phyloP scores from a whole-genome alignment of 495 filamentous ascomycete genomes.

The Tuber aestivum region DNA sequence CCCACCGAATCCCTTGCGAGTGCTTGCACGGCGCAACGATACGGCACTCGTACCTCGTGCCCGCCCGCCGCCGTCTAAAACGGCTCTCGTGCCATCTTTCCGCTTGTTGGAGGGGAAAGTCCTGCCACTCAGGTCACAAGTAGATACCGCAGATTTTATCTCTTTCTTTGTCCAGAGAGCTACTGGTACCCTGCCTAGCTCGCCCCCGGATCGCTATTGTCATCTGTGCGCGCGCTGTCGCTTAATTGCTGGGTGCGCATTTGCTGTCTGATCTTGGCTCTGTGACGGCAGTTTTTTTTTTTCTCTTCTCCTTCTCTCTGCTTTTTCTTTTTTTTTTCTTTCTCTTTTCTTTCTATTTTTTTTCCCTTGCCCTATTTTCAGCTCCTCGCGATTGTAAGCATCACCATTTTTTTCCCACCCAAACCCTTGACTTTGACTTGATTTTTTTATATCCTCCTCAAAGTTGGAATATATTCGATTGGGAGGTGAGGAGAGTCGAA shows the following conservation, averaged over 20 bases:
- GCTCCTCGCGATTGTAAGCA: background rate
- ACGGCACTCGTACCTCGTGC: background rate
- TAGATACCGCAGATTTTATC: constrained; percentile 1
- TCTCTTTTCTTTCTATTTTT: background rate
- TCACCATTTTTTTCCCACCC: background rate
- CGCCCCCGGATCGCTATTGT: background rate
- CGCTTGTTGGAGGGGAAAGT: background rate
- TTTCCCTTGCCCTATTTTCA: background rate
- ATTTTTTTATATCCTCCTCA: background rate
- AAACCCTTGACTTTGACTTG: background rate
- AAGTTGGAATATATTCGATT: background rate
- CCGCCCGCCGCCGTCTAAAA: background rate
- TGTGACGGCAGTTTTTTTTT: constrained; percentile 7
- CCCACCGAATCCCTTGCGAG: background rate
- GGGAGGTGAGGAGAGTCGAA: background rate
- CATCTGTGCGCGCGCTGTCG: constrained; percentile 3
- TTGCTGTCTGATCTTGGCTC: constrained; percentile 6
- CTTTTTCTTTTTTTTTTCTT: too few species aligned
- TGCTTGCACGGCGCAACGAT: background rate
- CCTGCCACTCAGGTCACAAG: background rate
- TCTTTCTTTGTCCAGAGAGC: background rate
- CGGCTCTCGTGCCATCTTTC: background rate
- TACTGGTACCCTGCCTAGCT: background rate
- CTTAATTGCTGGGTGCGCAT: constrained; percentile 6
- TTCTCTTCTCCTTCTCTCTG: too few species aligned